Evolutionary conservation across 148 eudicot species (phyloP), one percentile per base, ranked within the genome.

Genomic region (Heliosperma pusillum): DNA sequence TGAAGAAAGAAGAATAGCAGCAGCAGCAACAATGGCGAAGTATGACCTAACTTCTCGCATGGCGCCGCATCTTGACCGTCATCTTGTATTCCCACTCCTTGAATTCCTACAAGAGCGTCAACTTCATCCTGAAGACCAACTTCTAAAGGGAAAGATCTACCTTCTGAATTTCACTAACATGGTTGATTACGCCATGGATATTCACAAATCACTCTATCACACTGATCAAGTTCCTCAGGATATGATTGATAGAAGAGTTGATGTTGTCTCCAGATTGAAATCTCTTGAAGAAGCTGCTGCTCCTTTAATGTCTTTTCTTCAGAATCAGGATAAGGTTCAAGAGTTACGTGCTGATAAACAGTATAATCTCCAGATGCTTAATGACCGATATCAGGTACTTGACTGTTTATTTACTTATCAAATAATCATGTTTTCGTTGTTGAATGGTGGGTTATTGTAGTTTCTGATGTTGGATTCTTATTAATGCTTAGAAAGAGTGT

Each of bases 141-240:
- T 95, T 4, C 80, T 95, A 22, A 90, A 90, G 73, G 89, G 86
- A 20, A 95, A 95, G 80, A 92, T 95, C 69, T 88, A 90, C 40
- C 92, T 95, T 7, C 91, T 95, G 4, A 95, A 90, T 72, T 82
- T 89, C 30, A 95, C 99, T 16, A 95, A 90, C 74, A 95, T 95
- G 97, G 99, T 95, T 27, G 99, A 95, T 75, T 95, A 95, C 66
- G 97, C 97, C 72, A 95, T 95, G 99, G 99, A 95, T 44, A 95
- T 95, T 53, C 97, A 95, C 82, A 95, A 95, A 74, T 88, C 91
- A 17, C 94, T 95, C 36, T 92, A 95, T 59, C 88, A 83, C 55
- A 84, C 99, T 7, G 96, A 92, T 5, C 94, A 95, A 11, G 97
- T 92, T 12, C 97, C 99, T 19, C 96, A 90, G 84, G 99, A 92